Conservation (phyloP, 1,139 yeast species). For the Sporopachydermia cereana region DNA sequence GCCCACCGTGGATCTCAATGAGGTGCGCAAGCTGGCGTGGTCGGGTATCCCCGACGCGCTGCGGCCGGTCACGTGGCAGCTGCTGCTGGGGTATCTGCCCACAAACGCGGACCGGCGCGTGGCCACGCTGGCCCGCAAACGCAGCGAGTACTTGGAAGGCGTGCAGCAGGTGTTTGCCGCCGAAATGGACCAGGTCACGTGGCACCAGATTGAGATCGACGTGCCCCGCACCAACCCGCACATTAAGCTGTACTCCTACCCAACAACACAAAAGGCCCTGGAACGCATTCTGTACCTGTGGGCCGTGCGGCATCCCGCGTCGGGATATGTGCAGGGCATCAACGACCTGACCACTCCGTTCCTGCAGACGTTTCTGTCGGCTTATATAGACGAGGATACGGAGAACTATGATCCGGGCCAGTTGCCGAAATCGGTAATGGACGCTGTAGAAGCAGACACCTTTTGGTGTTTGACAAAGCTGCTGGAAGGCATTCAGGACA, state of each 20-base stretch:
- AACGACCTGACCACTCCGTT: slow-evolving; percentile 93
- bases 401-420: slow-evolving; percentile 49
- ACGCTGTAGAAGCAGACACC: slow-evolving; percentile 80
- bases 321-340: slow-evolving; percentile 98
- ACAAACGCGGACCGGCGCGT: slow-evolving; percentile 69
- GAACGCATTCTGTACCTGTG: slow-evolving; percentile 79
- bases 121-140: slow-evolving; percentile 58
- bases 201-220: slow-evolving; percentile 95
- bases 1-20: slow-evolving; percentile 51
- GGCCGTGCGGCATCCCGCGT: slow-evolving; percentile 97
- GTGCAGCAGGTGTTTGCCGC: slow-evolving; percentile 43
- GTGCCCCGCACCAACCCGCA: slow-evolving; percentile 92
- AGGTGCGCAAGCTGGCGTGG: slow-evolving; percentile 77
- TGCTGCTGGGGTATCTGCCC: slow-evolving; percentile 81
- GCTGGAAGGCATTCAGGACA: slow-evolving; percentile 89
- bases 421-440: slow-evolving; percentile 43
- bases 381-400: slow-evolving; percentile 43
- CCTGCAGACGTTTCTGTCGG: slow-evolving; percentile 71
- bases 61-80: slow-evolving; percentile 83
- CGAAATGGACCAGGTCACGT: slow-evolving; percentile 64
- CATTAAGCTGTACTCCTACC: slow-evolving; percentile 55
- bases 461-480: slow-evolving; percentile 92
- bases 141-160: slow-evolving; percentile 80
- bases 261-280: slow-evolving; percentile 60
- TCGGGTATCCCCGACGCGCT: slow-evolving; percentile 81